Evolutionary conservation across 192 early-diverging fungal genomes (phyloP).

Genomic region (Linnemannia schmuckeri): DNA sequence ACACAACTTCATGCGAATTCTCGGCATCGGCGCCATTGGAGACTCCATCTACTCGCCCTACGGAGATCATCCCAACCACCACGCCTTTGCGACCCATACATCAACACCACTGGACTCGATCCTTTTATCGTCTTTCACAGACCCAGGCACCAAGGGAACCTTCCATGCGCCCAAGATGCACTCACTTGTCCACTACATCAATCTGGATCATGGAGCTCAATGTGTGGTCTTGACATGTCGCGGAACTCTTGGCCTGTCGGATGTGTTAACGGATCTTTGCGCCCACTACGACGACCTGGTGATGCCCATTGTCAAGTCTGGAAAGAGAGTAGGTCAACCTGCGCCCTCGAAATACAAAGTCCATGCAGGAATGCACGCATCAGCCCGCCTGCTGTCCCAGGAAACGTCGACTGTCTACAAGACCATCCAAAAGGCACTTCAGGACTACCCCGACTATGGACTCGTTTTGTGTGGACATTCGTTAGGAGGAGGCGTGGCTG

Average conservation of each 20-base stretch:
- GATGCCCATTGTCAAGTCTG: constrained; percentile 52
- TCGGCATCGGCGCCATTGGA: constrained; percentile 71
- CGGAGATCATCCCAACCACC: constrained; percentile 73
- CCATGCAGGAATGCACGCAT: constrained; percentile 90
- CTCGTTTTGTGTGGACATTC: constrained; percentile 91
- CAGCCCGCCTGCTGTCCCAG: constrained; percentile 77
- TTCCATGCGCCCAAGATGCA: constrained; percentile 71
- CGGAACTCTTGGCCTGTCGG: constrained; percentile 88
- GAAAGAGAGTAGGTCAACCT: constrained; percentile 21
- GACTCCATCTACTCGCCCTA: constrained; percentile 51
- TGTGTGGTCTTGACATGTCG: constrained; percentile 87
- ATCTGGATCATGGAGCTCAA: constrained; percentile 83
- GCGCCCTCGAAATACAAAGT: constrained; percentile 62
- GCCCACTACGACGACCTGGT: constrained; percentile 76
- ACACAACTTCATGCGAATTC: constrained; percentile 78
- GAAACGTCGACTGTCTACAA: constrained; percentile 77
- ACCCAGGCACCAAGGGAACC: constrained; percentile 48
- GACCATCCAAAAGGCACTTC: constrained; percentile 78
- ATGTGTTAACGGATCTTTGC: constrained; percentile 90
- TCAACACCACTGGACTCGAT: constrained; percentile 80
- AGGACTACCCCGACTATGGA: constrained; percentile 81
- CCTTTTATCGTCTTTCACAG: constrained; percentile 76
- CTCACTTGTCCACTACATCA: constrained; percentile 83
- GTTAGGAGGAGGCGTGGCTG: constrained; percentile 89
- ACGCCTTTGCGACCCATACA: constrained; percentile 85